Conservation (phyloP, 345 rosid genomes). For the Populus euphratica region DNA sequence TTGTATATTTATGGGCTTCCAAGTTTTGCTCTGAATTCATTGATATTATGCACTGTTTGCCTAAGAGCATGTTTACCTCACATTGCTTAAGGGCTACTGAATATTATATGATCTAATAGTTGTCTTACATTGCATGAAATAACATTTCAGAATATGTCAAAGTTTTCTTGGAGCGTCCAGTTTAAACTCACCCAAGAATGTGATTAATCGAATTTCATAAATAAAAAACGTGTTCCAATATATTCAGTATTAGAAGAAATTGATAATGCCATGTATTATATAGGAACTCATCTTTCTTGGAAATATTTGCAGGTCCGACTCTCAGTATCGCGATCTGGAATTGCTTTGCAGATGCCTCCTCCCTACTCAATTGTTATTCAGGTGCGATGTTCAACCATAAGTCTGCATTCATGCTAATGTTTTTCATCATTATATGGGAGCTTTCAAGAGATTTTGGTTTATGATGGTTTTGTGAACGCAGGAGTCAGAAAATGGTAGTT, state of each 20-base stretch:
- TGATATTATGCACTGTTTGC: neutral
- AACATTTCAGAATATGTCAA: neutral
- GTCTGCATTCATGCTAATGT: neutral
- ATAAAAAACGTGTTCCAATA: neutral
- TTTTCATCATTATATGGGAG: neutral
- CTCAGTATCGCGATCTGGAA: conserved; percentile 45
- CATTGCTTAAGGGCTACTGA: neutral
- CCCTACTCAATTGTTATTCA: conserved; percentile 92
- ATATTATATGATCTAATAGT: neutral
- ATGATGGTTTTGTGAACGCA: conserved; percentile 25
- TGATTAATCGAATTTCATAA: neutral
- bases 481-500: conserved; percentile 84
- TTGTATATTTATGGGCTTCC: neutral
- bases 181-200: neutral
- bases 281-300: neutral
- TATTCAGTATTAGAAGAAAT: neutral
- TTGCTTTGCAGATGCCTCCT: conserved; percentile 76
- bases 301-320: conserved; percentile 57
- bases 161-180: neutral
- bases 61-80: neutral
- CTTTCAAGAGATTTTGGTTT: neutral
- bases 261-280: neutral
- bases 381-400: conserved; percentile 33
- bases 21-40: neutral
- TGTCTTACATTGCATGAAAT: neutral